Conservation (phyloP, 1,284 basidiomycete genomes). For the Porogramme epimiltina region DNA sequence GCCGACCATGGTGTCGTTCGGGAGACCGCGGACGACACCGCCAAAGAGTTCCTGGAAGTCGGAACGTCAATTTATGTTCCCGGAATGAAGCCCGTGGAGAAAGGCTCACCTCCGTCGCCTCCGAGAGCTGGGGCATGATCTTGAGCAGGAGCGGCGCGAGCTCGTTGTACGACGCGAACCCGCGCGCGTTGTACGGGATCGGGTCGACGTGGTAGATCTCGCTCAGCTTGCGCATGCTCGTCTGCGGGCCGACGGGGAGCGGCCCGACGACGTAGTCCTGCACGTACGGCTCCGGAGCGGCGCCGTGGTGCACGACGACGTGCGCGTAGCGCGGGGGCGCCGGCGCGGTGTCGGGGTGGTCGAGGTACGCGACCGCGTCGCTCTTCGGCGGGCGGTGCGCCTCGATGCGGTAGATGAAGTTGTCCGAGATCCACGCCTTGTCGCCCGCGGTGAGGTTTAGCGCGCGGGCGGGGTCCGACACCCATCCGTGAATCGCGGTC, state of each 20-base stretch:
- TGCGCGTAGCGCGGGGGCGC: conserved; percentile 42
- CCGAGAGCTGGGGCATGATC: conserved; percentile 36
- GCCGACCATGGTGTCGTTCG: conserved; percentile 50
- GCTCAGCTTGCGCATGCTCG: conserved; percentile 40
- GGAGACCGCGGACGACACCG: conserved; percentile 37
- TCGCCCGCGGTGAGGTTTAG: conserved; percentile 50
- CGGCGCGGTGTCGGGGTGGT: conserved; percentile 27
- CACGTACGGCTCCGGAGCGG: conserved; percentile 41
- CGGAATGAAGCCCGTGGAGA: no score
- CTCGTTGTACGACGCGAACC: conserved; percentile 38
- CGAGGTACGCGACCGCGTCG: conserved; percentile 50
- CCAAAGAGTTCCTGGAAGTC: conserved; percentile 44
- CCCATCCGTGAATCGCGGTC: conserved; percentile 46
- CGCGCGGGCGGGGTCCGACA: conserved; percentile 40
- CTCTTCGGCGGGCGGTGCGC: conserved; percentile 50
- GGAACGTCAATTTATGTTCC: no score
- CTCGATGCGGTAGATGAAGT: conserved; percentile 53
- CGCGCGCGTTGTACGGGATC: conserved; percentile 54
- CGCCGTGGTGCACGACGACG: conserved; percentile 57
- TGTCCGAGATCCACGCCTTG: conserved; percentile 41
- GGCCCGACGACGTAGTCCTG: conserved; percentile 61
- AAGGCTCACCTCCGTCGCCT: conserved; percentile 41
- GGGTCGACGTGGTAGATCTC: conserved; percentile 53
- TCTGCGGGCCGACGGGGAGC: conserved; percentile 44
- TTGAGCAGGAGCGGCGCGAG: conserved; percentile 35